phyloP scores from a whole-genome alignment of 2,329 filamentous ascomycete species.

The Xenoacremonium recifei region DNA sequence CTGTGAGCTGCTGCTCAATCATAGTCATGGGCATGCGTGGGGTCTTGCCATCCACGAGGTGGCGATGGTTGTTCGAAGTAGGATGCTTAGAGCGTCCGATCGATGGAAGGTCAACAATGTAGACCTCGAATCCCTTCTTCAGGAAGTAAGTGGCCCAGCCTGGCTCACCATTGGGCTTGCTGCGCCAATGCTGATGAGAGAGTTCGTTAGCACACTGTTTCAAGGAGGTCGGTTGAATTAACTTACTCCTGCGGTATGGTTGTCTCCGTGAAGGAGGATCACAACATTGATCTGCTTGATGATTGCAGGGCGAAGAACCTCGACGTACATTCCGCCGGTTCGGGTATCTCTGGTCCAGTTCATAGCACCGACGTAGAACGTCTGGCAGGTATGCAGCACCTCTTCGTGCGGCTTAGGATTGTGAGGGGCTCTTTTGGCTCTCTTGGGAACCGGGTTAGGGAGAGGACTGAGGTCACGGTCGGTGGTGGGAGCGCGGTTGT shows the following conservation, averaged over 20 bases:
- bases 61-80: no score
- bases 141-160: conserved; percentile 48
- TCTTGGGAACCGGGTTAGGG: no score
- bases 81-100: conserved; percentile 38
- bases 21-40: no score
- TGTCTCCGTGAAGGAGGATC: conserved; percentile 36
- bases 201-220: background rate
- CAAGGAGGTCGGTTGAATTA: background rate
- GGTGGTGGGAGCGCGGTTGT: no score
- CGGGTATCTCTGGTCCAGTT: conserved; percentile 18
- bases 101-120: conserved; percentile 41
- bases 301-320: conserved; percentile 22
- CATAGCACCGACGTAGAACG: conserved; percentile 26
- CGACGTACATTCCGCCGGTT: conserved; percentile 36
- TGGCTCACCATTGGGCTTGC: conserved; percentile 44
- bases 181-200: conserved; percentile 37
- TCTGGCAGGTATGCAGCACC: conserved; percentile 14
- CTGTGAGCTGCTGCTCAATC: conserved; percentile 33
- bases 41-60: no score
- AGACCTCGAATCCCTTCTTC: conserved; percentile 39
- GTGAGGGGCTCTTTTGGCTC: no score
- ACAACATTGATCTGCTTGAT: conserved; percentile 22
- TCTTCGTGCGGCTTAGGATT: conserved; percentile 4
- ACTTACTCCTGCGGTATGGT: conserved; percentile 33
- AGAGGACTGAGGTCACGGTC: no score